These are phyloP conservation scores for Cardamine resedifolia DNA, from an alignment of 345 rosid genomes.

Conservation along the genomic window DNA sequence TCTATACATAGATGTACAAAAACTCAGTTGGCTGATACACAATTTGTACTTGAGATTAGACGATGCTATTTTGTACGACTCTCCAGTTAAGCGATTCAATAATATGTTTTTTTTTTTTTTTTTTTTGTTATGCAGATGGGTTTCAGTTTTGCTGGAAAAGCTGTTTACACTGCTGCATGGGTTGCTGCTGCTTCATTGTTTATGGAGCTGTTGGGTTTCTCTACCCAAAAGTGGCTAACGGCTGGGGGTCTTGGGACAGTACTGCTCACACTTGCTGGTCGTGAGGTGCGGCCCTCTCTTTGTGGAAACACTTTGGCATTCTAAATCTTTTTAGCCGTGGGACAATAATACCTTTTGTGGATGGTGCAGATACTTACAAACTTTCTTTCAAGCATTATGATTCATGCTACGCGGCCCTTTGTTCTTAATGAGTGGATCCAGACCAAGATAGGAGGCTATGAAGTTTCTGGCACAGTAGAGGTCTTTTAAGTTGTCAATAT, in stretches of 20 bases:
- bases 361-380: constrained; percentile 81
- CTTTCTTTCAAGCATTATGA: constrained; percentile 90
- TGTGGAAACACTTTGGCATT: constrained; percentile 17
- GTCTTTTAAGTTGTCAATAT: constrained; percentile 43
- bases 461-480: constrained; percentile 99
- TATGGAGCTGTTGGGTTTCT: constrained; percentile 93
- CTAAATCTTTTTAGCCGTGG: neutral
- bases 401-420: constrained; percentile 91
- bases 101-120: constrained; percentile 15
- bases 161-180: constrained; percentile 87
- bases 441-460: constrained; percentile 89
- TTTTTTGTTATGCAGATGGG: constrained; percentile 69
- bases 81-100: neutral
- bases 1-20: neutral
- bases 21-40: constrained; percentile 9
- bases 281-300: constrained; percentile 58
- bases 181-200: constrained; percentile 86
- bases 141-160: constrained; percentile 86
- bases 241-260: constrained; percentile 99
- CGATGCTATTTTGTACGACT: neutral
- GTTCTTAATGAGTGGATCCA: constrained; percentile 91
- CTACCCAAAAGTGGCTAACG: constrained; percentile 92
- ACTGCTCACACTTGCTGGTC: constrained; percentile 95
- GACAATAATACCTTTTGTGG: constrained; percentile 16
- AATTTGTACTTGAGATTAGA: constrained; percentile 3